Evolutionary conservation across 306 rosid genomes (phyloP), one percentile per base, ranked within the genome.

Genomic region (Astragalus glycyphyllos): DNA sequence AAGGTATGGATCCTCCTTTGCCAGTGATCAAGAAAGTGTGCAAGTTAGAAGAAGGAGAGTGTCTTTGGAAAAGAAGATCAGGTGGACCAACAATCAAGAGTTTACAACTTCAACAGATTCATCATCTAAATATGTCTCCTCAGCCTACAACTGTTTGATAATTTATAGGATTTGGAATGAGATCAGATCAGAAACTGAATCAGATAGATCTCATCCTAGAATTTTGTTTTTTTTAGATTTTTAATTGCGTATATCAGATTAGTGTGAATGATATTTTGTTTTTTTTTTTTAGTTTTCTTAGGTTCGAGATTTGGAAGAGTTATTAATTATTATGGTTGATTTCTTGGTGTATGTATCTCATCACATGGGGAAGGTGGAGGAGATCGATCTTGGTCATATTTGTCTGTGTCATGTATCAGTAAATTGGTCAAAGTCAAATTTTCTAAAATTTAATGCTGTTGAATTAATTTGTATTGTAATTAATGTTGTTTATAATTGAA

Each of bases 51-150:
- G 84, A 76, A 69, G 79, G 60, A 3, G 68, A 74, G 1, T 87
- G 81, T 77, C 86, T 92, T 11, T 92, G 96, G 92, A 86, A 86
- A 77, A 87, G 97, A 65, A 92, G 97, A 69, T 83, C 87, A 7
- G 88, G 86, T 68, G 87, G 83, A 49, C 70, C 60, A 37, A 77
- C 73, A 46, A 58, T 89, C 58, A 50, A 74, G 80, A 77, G 75
- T 58, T 75, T 89, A 54, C 94, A 86, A 79, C 83, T 89, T 79
- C 88, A 84, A 16, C 93, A 79, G 59, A 79, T 77, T 78, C 87
- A 83, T 0, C 86, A 51, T 53, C 82, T 83, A 31, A 71, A 38
- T 37, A 71, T 84, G 77, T 69, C 32, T 66, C 83, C 68, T 77
- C 90, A 75, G 31, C 86, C 92, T 44, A 80, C 86, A 38, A 87